Percentiles rank a stretch among this genome's conserved stretches.
phyloP scores from a whole-genome alignment of 306 rosid genomes.

The Rosa chinensis region DNA sequence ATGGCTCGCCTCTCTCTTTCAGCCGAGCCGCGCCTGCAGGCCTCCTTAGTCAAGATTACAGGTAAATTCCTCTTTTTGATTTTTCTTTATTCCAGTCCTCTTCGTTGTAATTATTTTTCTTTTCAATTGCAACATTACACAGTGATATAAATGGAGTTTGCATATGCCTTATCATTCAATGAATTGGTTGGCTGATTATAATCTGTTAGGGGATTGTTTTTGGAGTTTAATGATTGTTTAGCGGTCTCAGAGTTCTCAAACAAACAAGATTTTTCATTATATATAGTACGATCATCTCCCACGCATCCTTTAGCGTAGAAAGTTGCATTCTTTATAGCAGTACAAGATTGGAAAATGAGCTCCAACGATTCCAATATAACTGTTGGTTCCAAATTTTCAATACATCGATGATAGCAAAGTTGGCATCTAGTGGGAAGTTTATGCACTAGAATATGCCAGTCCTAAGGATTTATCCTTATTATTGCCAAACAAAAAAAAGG shows the following conservation, averaged over 20 bases:
- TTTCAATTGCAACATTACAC: background rate
- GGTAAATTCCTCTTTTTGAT: conserved; percentile 25
- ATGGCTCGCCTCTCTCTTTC: conserved; percentile 57
- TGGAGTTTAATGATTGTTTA: too few species aligned
- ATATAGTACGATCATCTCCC: background rate
- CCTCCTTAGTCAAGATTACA: conserved; percentile 55
- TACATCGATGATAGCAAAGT: background rate
- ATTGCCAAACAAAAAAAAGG: too few species aligned
- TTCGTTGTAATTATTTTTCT: background rate
- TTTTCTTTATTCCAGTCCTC: background rate
- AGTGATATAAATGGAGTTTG: background rate
- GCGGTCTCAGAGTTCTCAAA: background rate
- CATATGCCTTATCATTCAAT: background rate
- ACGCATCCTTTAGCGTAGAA: background rate
- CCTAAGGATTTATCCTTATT: background rate
- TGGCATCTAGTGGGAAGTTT: background rate
- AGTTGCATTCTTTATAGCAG: too few species aligned
- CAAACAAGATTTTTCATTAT: too few species aligned
- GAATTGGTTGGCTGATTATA: background rate
- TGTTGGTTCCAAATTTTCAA: background rate
- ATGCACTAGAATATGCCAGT: background rate
- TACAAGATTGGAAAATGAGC: too few species aligned
- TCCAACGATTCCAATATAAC: too few species aligned
- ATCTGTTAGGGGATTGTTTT: background rate
- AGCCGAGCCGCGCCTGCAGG: conserved; percentile 69